phyloP scores from a whole-genome alignment of 2,329 filamentous ascomycete genomes.

The Dothistroma pini region DNA sequence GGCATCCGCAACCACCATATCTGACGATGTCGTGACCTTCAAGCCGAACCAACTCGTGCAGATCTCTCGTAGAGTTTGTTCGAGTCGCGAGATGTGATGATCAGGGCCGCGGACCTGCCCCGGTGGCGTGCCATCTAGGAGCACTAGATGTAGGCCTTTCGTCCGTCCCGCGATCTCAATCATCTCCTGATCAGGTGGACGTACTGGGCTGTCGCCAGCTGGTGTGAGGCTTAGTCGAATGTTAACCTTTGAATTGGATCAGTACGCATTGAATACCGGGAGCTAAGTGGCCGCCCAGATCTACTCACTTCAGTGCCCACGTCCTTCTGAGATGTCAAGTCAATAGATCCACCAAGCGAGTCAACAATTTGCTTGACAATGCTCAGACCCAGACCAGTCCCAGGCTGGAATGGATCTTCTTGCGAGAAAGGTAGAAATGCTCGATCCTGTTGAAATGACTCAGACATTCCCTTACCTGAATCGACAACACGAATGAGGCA shows the following conservation, averaged over 20 bases:
- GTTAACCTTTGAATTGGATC: neutral
- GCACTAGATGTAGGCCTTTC: conserved; percentile 19
- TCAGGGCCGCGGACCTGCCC: conserved; percentile 1
- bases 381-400: conserved; percentile 36
- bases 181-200: conserved; percentile 14
- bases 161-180: conserved; percentile 12
- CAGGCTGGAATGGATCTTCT: conserved; percentile 32
- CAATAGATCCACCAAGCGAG: conserved; percentile 57
- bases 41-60: conserved; percentile 26
- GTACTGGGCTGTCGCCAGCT: conserved; percentile 9
- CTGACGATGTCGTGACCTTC: conserved; percentile 15
- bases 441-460: conserved; percentile 30
- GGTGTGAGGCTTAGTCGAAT: conserved; percentile 14
- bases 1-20: conserved; percentile 19
- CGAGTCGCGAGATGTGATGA: conserved; percentile 18
- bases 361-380: conserved; percentile 50
- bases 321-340: conserved; percentile 49
- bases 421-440: conserved; percentile 36
- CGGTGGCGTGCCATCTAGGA: conserved; percentile 17
- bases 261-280: no score
- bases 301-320: conserved; percentile 21
- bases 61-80: conserved; percentile 21
- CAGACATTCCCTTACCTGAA: conserved; percentile 36
- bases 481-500: conserved; percentile 27
- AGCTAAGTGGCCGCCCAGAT: conserved; percentile 16